These are phyloP conservation scores for Mitragyna speciosa DNA, from an alignment of 257 asterid genomes.

Conservation along the genomic window DNA sequence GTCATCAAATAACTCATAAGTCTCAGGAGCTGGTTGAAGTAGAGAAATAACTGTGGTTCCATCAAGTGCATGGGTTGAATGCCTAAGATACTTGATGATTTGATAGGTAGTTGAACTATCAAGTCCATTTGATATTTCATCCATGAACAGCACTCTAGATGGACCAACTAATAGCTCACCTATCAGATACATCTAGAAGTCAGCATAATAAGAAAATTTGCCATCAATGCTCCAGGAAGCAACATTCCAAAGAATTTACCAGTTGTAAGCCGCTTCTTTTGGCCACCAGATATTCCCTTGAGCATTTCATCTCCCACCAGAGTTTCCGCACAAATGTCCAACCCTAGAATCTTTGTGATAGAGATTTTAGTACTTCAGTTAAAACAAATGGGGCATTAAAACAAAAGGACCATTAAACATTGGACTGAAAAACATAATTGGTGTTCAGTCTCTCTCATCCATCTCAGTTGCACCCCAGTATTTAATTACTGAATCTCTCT, in stretches of 20 bases:
- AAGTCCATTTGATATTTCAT: conserved; percentile 94
- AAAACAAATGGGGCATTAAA: conserved; percentile 7
- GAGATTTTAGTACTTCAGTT: conserved; percentile 26
- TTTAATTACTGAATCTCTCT: not conserved
- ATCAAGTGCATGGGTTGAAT: conserved; percentile 75
- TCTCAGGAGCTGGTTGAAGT: conserved; percentile 99
- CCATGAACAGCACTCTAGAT: conserved; percentile 84
- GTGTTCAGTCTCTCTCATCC: not conserved
- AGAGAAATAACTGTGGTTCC: conserved; percentile 81
- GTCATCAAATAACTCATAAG: conserved; percentile 91
- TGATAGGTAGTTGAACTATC: conserved; percentile 93
- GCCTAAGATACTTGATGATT: conserved; percentile 74
- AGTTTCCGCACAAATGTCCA: conserved; percentile 87
- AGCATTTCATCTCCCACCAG: conserved; percentile 97
- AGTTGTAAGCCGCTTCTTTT: conserved; percentile 86
- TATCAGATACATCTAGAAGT: conserved; percentile 41
- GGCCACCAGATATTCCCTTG: conserved; percentile 96
- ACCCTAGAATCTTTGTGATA: conserved; percentile 87
- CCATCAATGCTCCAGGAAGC: conserved; percentile 17
- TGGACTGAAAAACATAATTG: not conserved
- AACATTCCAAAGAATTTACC: conserved; percentile 42
- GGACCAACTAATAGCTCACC: conserved; percentile 91
- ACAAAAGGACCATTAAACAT: not conserved
- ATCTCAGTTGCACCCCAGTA: not conserved
- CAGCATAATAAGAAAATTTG: conserved; percentile 23